phyloP scores from a whole-genome alignment of 1,139 yeast genomes.

The Debaryomyces singareniensis region DNA sequence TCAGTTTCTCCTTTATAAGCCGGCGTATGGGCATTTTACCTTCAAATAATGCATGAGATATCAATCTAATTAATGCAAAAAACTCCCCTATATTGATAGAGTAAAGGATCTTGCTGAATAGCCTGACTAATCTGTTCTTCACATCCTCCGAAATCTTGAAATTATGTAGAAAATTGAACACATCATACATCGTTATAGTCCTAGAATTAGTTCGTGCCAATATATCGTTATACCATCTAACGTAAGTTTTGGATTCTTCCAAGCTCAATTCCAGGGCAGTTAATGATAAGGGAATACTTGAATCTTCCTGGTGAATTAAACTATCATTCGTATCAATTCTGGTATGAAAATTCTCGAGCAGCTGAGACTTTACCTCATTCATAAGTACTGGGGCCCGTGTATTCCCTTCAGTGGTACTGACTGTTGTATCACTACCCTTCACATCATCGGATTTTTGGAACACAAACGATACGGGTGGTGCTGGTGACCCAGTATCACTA shows the following conservation, averaged over 20 bases:
- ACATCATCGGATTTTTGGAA: slow-evolving; percentile 3
- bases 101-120: slow-evolving; percentile 44
- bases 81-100: slow-evolving; percentile 69
- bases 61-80: slow-evolving; percentile 61
- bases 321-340: background rate
- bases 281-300: slow-evolving; percentile 52
- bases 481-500: slow-evolving; percentile 12
- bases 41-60: slow-evolving; percentile 49
- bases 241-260: slow-evolving; percentile 64
- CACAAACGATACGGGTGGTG: slow-evolving; percentile 19
- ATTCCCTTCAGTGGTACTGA: background rate
- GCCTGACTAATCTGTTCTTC: slow-evolving; percentile 39
- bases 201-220: slow-evolving; percentile 51
- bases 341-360: background rate
- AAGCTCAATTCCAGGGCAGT: slow-evolving; percentile 55
- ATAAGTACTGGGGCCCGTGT: slow-evolving; percentile 1
- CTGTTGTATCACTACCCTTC: background rate
- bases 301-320: slow-evolving; percentile 10
- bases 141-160: slow-evolving; percentile 43
- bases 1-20: slow-evolving; percentile 46
- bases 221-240: slow-evolving; percentile 73
- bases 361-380: slow-evolving; percentile 11
- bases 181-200: slow-evolving; percentile 54
- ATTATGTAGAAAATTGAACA: slow-evolving; percentile 56
- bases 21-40: slow-evolving; percentile 46